These are phyloP conservation scores for Piloderma croceum DNA, from an alignment of 768 basidiomycete species.

Conservation along the genomic window DNA sequence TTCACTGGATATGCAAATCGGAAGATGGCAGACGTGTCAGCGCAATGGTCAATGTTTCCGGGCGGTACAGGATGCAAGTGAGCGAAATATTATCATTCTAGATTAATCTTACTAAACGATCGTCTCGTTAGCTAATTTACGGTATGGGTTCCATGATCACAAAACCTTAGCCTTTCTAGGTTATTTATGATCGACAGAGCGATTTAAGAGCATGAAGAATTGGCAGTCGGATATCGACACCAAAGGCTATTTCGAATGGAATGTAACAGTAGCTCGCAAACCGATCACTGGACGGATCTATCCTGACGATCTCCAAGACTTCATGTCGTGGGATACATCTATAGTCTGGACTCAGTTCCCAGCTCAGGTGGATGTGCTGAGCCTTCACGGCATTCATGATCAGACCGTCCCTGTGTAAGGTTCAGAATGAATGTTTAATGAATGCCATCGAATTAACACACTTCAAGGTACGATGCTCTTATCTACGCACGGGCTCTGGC, in stretches of 20 bases:
- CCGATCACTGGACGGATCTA: constrained; percentile 45
- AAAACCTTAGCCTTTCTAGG: no score
- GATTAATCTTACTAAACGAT: constrained; percentile 6
- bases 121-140: constrained; percentile 19
- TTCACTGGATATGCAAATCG: constrained; percentile 64
- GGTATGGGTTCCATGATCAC: constrained; percentile 19
- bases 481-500: constrained; percentile 64
- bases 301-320: constrained; percentile 55
- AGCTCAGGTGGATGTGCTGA: constrained; percentile 55
- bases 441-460: background rate
- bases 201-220: no score
- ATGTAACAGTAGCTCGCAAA: constrained; percentile 61
- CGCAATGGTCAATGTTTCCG: constrained; percentile 69
- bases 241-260: constrained; percentile 60
- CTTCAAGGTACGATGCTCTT: constrained; percentile 59
- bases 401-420: constrained; percentile 64
- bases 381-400: constrained; percentile 72
- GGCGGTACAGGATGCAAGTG: constrained; percentile 75
- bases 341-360: constrained; percentile 70
- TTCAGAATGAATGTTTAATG: background rate
- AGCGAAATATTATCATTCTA: constrained; percentile 27
- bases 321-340: constrained; percentile 60
- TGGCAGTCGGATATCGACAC: no score
- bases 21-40: constrained; percentile 51
- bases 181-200: no score